Percentiles rank a stretch among this genome's conserved stretches.
Evolutionary conservation across 805 yeast genomes (phyloP).

Genomic region (Helenozyma rhizophorensis): DNA sequence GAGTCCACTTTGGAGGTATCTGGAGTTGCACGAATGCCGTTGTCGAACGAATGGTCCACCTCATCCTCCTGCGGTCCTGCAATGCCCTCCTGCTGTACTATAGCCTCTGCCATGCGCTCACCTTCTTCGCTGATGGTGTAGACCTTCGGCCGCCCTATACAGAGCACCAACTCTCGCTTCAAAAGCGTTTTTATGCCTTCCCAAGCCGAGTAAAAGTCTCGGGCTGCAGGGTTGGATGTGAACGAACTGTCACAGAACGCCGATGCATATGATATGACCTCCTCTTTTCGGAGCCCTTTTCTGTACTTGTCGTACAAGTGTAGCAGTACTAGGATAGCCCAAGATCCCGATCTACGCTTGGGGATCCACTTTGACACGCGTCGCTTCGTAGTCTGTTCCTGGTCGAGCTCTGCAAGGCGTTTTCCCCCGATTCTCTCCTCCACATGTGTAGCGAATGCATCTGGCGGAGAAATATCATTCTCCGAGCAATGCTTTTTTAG

Average conservation of each 20-base stretch:
- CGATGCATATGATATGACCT: conserved; percentile 50
- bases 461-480: conserved; percentile 46
- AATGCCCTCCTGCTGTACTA: conserved; percentile 45
- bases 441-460: conserved; percentile 16
- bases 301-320: conserved; percentile 43
- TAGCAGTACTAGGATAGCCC: conserved; percentile 69
- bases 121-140: conserved; percentile 74
- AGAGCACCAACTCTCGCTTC: conserved; percentile 54
- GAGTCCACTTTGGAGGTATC: conserved; percentile 8
- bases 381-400: conserved; percentile 6
- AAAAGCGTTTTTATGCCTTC: conserved; percentile 57
- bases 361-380: conserved; percentile 54
- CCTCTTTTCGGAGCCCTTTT: conserved; percentile 61
- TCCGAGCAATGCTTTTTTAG: conserved; percentile 54
- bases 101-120: conserved; percentile 50
- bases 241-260: conserved; percentile 57
- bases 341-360: conserved; percentile 72
- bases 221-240: conserved; percentile 53
- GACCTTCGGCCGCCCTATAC: conserved; percentile 53
- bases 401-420: conserved; percentile 10
- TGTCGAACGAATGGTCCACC: conserved; percentile 34
- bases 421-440: conserved; percentile 11
- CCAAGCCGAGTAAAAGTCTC: conserved; percentile 76
- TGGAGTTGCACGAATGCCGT: conserved; percentile 27
- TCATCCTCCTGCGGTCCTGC: not conserved